Evolutionary conservation across 2,329 filamentous ascomycete species (phyloP).

Genomic region (Fusarium sp.): DNA sequence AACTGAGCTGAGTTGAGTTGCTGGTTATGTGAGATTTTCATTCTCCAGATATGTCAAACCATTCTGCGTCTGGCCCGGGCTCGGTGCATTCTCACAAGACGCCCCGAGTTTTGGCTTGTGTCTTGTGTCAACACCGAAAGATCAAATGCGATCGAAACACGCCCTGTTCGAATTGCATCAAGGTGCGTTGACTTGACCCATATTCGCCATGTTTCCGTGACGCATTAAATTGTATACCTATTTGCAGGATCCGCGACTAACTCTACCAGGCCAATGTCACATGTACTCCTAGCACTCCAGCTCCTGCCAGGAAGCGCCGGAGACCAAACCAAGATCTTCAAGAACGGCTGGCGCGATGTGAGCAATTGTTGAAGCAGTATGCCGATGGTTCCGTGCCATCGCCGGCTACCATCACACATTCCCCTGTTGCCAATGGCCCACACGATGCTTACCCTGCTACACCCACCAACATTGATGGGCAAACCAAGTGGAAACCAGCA

Average conservation of each 20-base stretch:
- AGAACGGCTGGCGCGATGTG: constrained; percentile 69
- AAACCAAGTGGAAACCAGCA: constrained; percentile 57
- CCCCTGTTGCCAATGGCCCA: constrained; percentile 38
- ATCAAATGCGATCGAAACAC: constrained; percentile 72
- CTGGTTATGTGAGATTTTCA: constrained; percentile 50
- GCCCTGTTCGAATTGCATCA: constrained; percentile 70
- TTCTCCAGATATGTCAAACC: constrained; percentile 51
- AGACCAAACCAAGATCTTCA: constrained; percentile 72
- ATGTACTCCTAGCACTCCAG: constrained; percentile 70
- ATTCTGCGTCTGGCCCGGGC: constrained; percentile 43
- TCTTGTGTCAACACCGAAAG: constrained; percentile 71
- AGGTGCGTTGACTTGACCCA: constrained; percentile 56
- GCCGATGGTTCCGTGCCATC: constrained; percentile 55
- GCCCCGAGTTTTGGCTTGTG: constrained; percentile 64
- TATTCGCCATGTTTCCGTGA: not conserved
- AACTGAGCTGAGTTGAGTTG: not conserved
- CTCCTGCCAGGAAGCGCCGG: constrained; percentile 69
- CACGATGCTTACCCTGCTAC: constrained; percentile 47
- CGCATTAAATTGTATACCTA: not conserved
- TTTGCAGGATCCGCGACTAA: constrained; percentile 7
- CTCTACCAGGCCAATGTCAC: constrained; percentile 65
- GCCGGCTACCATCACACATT: constrained; percentile 35
- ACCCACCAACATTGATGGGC: constrained; percentile 49
- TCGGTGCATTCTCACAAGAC: constrained; percentile 52
- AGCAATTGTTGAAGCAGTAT: constrained; percentile 70